phyloP scores from a whole-genome alignment of 1,139 yeast species.

The Meyerozyma smithsonii region DNA sequence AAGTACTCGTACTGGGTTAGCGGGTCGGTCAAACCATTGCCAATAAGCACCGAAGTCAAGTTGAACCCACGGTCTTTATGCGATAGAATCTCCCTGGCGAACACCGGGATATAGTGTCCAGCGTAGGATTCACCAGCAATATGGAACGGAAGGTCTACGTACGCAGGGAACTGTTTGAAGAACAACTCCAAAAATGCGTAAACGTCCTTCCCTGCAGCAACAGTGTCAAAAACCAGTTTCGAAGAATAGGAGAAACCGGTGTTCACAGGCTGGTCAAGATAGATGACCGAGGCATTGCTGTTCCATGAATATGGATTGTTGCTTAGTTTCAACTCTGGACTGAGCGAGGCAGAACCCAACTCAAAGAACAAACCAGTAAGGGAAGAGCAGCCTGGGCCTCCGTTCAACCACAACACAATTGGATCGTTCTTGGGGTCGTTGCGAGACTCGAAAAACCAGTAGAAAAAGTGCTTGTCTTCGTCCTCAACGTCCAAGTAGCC shows the following conservation, averaged over 20 bases:
- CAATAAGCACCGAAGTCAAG: conserved; percentile 83
- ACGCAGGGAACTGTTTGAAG: conserved; percentile 88
- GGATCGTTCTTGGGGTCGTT: conserved; percentile 87
- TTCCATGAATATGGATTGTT: conserved; percentile 85
- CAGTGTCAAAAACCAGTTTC: conserved; percentile 60
- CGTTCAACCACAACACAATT: conserved; percentile 81
- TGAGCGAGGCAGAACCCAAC: conserved; percentile 80
- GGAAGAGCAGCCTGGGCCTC: conserved; percentile 91
- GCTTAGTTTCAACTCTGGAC: conserved; percentile 60
- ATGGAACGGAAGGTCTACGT: conserved; percentile 69
- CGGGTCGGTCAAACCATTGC: conserved; percentile 95
- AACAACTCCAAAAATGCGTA: conserved; percentile 87
- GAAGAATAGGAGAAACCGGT: conserved; percentile 87
- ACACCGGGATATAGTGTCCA: conserved; percentile 94
- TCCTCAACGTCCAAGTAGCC: conserved; percentile 85
- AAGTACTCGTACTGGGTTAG: conserved; percentile 82
- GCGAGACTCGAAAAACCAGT: conserved; percentile 84
- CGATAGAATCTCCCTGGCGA: conserved; percentile 80
- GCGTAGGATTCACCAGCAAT: conserved; percentile 99
- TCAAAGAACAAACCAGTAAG: conserved; percentile 89
- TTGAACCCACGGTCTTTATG: conserved; percentile 77
- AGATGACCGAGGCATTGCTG: conserved; percentile 82
- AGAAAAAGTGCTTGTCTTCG: conserved; percentile 79
- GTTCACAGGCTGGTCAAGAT: conserved; percentile 92
- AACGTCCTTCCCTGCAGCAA: conserved; percentile 90